Evolutionary conservation across 2,329 filamentous ascomycete genomes (phyloP), one percentile per base, ranked within the genome.

Genomic region (Basipetospora chlamydospora): DNA sequence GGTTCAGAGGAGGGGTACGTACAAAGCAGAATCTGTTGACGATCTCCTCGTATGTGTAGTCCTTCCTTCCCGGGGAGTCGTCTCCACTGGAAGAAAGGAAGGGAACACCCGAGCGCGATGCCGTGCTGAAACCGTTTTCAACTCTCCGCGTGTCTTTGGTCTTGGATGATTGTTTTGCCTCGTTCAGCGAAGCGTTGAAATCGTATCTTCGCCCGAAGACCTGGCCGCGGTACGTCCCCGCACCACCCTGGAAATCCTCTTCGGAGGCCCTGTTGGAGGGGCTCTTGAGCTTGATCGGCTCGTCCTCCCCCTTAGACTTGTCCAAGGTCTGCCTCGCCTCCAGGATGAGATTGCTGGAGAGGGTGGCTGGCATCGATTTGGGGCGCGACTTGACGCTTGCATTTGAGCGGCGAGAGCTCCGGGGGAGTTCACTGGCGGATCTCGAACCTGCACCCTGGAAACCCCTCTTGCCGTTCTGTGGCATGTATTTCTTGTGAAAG

Each of bases 1-100:
- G 38, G 48, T 46, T 42, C 48, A 44, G 46, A 43, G 35, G 54
- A 46, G 58, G 59, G 53, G 70, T 70, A 93, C 88, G 77, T 88
- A 95, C 88, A 75, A 96, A 98, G 71, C 90, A 98, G 70, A 94
- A 98, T 67, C 93, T 95, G 67, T 93, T 87, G 58, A 98, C 81
- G 46, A 98, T 73, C 61, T 98, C 90, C 61, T 92, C 84, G 57
- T 98, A 96, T 41, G 88, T 59, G 38, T 64, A 60, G 22, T 61
- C 49, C 56, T 70, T 71, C 67, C 70, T 70, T 46, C 71, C 64
- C 23, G 78, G 52, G 37, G 67, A 63, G 50, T 77, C 69, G 55
- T 68, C 70, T 49, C 65, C 61, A 54, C 76, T 71, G 43, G 67
- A 63, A 37, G 10, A 20, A 9, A 28, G 9, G 60, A 86, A 76